These are phyloP conservation scores for Takashimella koratensis DNA, from an alignment of 1,284 basidiomycete species.

Conservation along the genomic window DNA sequence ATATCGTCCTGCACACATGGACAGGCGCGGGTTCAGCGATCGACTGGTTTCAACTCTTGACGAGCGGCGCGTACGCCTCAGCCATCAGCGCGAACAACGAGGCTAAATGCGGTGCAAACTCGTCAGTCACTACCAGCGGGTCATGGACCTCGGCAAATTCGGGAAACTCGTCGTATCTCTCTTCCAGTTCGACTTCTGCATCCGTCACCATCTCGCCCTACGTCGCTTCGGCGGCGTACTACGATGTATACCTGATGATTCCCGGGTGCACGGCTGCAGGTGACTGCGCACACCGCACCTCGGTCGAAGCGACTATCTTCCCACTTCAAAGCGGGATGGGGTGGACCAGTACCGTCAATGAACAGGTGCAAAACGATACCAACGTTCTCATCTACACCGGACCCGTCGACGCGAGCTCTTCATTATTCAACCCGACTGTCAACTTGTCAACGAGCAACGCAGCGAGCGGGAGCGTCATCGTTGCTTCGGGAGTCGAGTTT, in stretches of 20 bases:
- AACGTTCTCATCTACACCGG: conserved; percentile 71
- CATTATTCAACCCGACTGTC: conserved; percentile 68
- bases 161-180: conserved; percentile 59
- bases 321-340: conserved; percentile 65
- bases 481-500: conserved; percentile 75
- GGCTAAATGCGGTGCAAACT: conserved; percentile 22
- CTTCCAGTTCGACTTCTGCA: conserved; percentile 48
- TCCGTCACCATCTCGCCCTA: conserved; percentile 86
- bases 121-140: neutral
- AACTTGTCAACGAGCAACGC: conserved; percentile 61
- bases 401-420: conserved; percentile 67
- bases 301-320: conserved; percentile 77
- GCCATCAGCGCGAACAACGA: conserved; percentile 52
- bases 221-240: conserved; percentile 79
- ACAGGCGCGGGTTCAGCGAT: conserved; percentile 74
- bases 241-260: conserved; percentile 76
- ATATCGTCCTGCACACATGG: conserved; percentile 74
- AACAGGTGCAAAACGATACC: conserved; percentile 67
- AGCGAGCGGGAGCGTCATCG: conserved; percentile 65
- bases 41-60: conserved; percentile 83
- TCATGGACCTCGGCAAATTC: neutral
- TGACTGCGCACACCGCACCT: conserved; percentile 76
- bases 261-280: conserved; percentile 80
- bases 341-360: conserved; percentile 64
- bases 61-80: conserved; percentile 59